Percentiles rank a stretch among this genome's conserved stretches.
These are phyloP conservation scores for Eucalyptus microcorys DNA, from an alignment of 345 rosid genomes.

Conservation along the genomic window DNA sequence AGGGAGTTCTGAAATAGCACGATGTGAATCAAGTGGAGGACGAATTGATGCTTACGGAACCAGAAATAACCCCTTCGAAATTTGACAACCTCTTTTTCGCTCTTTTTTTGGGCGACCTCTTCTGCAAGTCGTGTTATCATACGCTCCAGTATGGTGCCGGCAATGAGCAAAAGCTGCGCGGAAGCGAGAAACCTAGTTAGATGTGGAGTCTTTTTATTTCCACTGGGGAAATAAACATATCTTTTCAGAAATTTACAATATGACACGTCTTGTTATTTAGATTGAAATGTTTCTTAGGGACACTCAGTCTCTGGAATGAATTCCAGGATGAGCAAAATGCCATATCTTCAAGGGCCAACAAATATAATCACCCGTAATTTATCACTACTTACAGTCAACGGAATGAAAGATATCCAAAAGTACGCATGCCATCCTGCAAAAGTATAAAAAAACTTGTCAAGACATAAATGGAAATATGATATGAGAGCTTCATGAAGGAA, in stretches of 20 bases:
- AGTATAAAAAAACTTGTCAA: neutral
- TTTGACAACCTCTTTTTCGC: constrained; percentile 33
- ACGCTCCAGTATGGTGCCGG: constrained; percentile 66
- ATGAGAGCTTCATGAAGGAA: too few relatives aligned
- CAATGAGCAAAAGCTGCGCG: constrained; percentile 52
- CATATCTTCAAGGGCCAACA: neutral
- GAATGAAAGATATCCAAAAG: constrained; percentile 67
- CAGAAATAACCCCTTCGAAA: constrained; percentile 61
- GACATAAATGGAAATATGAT: too few relatives aligned
- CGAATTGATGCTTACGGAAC: constrained; percentile 35
- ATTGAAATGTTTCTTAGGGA: neutral
- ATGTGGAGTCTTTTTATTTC: neutral
- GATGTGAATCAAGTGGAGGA: constrained; percentile 58
- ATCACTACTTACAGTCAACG: constrained; percentile 39
- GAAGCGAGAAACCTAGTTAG: neutral
- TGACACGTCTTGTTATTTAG: neutral
- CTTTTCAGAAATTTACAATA: fast-evolving
- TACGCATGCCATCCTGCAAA: constrained; percentile 67
- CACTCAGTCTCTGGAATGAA: neutral
- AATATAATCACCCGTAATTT: neutral
- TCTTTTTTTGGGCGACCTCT: constrained; percentile 37
- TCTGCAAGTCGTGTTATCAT: constrained; percentile 52
- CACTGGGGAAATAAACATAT: neutral
- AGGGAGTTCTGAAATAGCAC: constrained; percentile 79
- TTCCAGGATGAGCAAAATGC: neutral